Evolutionary conservation across 371 early-diverging fungal species (phyloP), one percentile per base, ranked within the genome.

Genomic region (Apophysomyces ossiformis): DNA sequence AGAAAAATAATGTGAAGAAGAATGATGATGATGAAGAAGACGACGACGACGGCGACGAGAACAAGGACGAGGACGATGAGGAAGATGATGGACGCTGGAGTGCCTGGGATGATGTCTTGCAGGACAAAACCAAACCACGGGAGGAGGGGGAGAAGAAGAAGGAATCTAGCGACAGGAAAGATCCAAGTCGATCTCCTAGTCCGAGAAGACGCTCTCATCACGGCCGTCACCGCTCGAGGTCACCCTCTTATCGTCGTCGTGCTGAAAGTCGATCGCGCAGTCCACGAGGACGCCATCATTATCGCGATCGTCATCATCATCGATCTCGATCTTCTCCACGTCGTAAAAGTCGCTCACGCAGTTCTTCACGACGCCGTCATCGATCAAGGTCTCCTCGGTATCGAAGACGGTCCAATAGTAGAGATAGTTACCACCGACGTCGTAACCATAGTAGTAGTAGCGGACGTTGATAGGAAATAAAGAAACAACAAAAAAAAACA

Each of bases 11-110:
- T 26, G 32, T 26, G 32, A 26, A 26, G 32, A 26, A 26, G 32
- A 26, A 26, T 26, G 32, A 39, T 7, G 58, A 63, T 26, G 37
- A 38, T 26, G 54, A 50, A 37, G 50, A 68, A 37, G 36, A 37
- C 1, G 54, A 50, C 5, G 54, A 32, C n/a, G 13, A 61, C 38
- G 60, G 56, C 15, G 35, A 18, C 47, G 6, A 43, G 8, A 63
- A 69, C 5, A 63, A 63, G 4, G 66, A 69, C 7, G 74, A 73
- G 16, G 73, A 73, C 5, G 74, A 74, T 32, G 70, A 62, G 2
- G 74, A 68, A 15, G 74, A 70, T 54, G 74, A 74, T 58, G 71
- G 70, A 57, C 67, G 74, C 21, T 74, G 74, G 74, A 65, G 60
- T 35, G 68, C 74, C 58, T 74, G 74, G 74, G 65, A 73, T 61